phyloP scores from a whole-genome alignment of 257 asterid genomes.

The Nicotiana undulata region DNA sequence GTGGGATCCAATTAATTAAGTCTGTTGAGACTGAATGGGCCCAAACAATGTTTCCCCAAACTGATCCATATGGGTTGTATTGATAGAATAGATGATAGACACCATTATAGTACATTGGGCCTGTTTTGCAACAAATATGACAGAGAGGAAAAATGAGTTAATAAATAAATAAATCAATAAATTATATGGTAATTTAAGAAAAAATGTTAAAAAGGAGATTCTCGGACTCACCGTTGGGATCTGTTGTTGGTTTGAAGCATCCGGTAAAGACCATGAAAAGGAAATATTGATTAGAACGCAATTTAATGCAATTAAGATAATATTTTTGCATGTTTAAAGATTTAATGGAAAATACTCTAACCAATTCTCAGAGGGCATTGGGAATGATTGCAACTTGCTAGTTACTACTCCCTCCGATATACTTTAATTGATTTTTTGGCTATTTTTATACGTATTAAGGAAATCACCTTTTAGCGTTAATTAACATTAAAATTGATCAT shows the following conservation, averaged over 20 bases:
- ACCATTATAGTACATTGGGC: slow-evolving; percentile 44
- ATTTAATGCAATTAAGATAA: not conserved
- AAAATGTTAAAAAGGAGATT: not conserved
- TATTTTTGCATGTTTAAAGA: not conserved
- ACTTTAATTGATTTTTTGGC: too few species aligned
- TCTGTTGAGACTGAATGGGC: slow-evolving; percentile 45
- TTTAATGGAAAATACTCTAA: not conserved
- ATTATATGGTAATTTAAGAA: not conserved
- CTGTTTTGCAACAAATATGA: not conserved
- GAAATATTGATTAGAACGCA: not conserved
- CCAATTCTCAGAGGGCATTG: not conserved
- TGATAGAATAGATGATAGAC: slow-evolving; percentile 45
- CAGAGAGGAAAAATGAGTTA: not conserved
- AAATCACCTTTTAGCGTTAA: too few species aligned
- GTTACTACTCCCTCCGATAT: too few species aligned
- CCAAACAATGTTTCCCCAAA: slow-evolving; percentile 46
- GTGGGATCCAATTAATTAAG: slow-evolving; percentile 35
- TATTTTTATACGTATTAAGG: too few species aligned
- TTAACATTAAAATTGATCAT: too few species aligned
- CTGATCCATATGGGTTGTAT: slow-evolving; percentile 38
- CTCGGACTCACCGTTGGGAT: slow-evolving; percentile 30
- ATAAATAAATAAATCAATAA: not conserved
- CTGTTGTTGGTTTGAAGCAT: slow-evolving; percentile 20
- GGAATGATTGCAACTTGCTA: too few species aligned
- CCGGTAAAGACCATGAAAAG: not conserved